Evolutionary conservation across 2,329 filamentous ascomycete species (phyloP), one percentile per base, ranked within the genome.

Genomic region (Colletotrichum karsti): DNA sequence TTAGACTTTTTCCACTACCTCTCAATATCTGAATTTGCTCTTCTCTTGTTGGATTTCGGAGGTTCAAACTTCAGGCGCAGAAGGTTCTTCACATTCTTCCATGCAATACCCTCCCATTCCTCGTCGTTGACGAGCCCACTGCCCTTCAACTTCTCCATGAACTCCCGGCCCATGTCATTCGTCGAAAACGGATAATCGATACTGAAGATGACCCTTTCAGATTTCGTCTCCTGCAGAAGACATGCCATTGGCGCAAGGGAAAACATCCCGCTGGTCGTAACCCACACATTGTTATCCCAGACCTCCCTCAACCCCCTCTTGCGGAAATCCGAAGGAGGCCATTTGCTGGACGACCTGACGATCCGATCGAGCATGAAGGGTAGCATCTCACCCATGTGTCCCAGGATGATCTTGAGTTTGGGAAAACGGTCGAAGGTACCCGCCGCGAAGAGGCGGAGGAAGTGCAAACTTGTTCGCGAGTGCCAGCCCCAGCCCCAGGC

Each of bases 161-260:
- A 87, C 9, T 76, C 77, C 35, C 78, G 74, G 0, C 86, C 87
- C 12, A 81, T 80, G 57, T 83, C 81, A 65, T 84, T 87, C 39
- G 76, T 77, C 37, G 81, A 80, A 56, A 89, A 88, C 0, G 87
- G 88, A 70, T 88, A 90, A 71, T 89, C 87, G 5, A 88, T 83
- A 65, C 84, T 88, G 70, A 85, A 89, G 73, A 90, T 63, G 3
- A 90, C 79, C 15, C 80, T 79, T 30, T 88, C 85, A 18, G 81
- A 78, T 26, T 77, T 79, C 1, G 82, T 86, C 8, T 82, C 82
- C 63, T 81, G 71, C 46, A 84, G 59, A 9, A 85, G 72, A 54
- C 78, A 82, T 2, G 80, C 80, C 77, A 90, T 73, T 5, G 82
- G 84, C 63, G 77, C 80, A 15, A 88, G 67, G 41, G 82, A 82